These are phyloP conservation scores for Dillenia suffruticosa DNA, from an alignment of 164 flowering plant genomes.

Conservation along the genomic window DNA sequence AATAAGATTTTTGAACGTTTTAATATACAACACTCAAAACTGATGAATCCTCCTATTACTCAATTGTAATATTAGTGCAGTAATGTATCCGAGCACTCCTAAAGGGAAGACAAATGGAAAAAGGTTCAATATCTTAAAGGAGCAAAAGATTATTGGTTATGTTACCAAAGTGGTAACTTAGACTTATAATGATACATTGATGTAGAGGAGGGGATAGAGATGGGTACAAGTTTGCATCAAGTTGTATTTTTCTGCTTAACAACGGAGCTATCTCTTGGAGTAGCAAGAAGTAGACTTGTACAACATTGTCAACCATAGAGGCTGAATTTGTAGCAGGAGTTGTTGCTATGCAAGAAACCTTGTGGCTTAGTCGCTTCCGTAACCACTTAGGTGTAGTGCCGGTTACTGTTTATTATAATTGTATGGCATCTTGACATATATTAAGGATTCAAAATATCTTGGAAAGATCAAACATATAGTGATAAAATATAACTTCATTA, in stretches of 20 bases:
- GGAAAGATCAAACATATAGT: not conserved
- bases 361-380: conserved; percentile 5
- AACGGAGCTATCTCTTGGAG: conserved; percentile 9
- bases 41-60: too few relatives aligned
- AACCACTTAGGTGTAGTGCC: not conserved
- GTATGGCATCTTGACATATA: not conserved
- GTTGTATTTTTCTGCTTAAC: conserved; percentile 8
- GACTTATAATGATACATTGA: not conserved
- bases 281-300: not conserved
- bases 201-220: conserved; percentile 5
- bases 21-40: too few relatives aligned
- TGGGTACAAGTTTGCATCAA: not conserved
- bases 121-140: not conserved
- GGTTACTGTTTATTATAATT: not conserved
- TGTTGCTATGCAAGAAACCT: conserved; percentile 1
- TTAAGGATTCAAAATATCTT: conserved; percentile 6
- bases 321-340: not conserved
- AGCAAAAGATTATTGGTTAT: not conserved
- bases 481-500: conserved; percentile 1
- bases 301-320: conserved; percentile 7
- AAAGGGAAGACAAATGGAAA: too few relatives aligned
- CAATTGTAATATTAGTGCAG: too few relatives aligned
- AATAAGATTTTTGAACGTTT: too few relatives aligned
- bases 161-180: not conserved
- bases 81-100: too few relatives aligned